A percentile compares a stretch with the other conserved stretches of the same genome.
Evolutionary conservation across 495 filamentous ascomycete genomes (phyloP).

Genomic region (Aspergillus taichungensis): DNA sequence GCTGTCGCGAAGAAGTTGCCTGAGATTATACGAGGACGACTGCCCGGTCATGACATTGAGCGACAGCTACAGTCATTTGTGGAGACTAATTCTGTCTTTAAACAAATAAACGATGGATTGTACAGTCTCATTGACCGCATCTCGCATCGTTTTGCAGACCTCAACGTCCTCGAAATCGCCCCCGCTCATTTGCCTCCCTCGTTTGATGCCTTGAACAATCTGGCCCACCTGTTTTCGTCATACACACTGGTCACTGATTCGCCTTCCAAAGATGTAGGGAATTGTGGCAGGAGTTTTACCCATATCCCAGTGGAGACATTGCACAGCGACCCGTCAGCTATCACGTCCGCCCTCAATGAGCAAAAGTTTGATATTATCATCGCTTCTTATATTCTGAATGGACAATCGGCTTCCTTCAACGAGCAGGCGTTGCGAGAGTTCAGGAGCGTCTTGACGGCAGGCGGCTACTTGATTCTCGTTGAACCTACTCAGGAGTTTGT

Average conservation of each 20-base stretch:
- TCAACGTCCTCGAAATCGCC: conserved; percentile 28
- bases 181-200: neutral
- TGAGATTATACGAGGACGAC: neutral
- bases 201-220: neutral
- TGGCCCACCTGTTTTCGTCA: neutral
- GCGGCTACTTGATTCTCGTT: neutral
- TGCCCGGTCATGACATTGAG: neutral
- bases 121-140: neutral
- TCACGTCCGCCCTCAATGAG: neutral
- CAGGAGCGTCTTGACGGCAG: neutral
- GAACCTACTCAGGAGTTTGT: neutral
- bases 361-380: neutral
- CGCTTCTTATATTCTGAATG: neutral
- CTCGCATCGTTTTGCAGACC: neutral
- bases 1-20: neutral
- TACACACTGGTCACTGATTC: neutral
- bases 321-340: neutral
- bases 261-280: neutral
- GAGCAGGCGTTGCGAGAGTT: neutral
- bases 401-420: neutral
- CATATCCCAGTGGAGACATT: neutral
- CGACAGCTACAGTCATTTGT: neutral
- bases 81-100: neutral
- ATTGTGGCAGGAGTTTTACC: neutral
- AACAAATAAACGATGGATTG: neutral